A percentile compares a stretch with the other conserved stretches of the same genome.
These are phyloP conservation scores for Huntiella bhutanensis DNA, from an alignment of 2,329 filamentous ascomycete species.

Conservation along the genomic window DNA sequence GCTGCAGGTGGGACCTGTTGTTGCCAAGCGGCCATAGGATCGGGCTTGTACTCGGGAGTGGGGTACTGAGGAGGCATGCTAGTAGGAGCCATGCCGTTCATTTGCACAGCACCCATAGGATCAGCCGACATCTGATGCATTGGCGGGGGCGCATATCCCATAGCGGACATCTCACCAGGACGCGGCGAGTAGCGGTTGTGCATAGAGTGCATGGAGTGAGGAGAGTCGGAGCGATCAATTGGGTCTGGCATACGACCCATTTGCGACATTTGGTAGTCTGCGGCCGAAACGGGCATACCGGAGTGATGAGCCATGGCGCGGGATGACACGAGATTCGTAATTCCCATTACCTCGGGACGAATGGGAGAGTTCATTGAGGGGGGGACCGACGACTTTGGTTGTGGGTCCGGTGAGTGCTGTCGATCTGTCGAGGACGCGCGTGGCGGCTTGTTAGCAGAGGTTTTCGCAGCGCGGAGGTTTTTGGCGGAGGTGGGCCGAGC, in stretches of 20 bases:
- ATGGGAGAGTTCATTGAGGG: constrained; percentile 13
- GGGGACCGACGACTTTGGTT: background rate
- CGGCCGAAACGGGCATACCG: constrained; percentile 14
- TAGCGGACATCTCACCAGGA: constrained; percentile 18
- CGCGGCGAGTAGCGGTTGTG: constrained; percentile 32
- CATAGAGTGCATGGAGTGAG: constrained; percentile 37
- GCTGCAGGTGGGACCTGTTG: constrained; percentile 13
- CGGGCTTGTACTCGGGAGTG: constrained; percentile 11
- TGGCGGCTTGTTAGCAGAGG: too few species aligned
- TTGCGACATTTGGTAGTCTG: constrained; percentile 15
- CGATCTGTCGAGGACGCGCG: background rate
- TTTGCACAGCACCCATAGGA: constrained; percentile 21
- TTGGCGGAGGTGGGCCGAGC: too few species aligned
- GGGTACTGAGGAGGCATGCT: constrained; percentile 11
- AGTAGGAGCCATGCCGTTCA: constrained; percentile 15
- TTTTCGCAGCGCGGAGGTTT: too few species aligned
- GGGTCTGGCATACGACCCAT: constrained; percentile 15
- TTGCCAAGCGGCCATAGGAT: constrained; percentile 10
- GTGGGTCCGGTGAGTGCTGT: background rate
- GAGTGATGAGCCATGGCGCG: constrained; percentile 9
- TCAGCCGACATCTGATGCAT: constrained; percentile 26
- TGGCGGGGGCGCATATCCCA: constrained; percentile 29
- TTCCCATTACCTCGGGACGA: constrained; percentile 13
- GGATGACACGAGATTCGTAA: constrained; percentile 14
- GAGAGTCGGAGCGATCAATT: constrained; percentile 37